Evolutionary conservation across 345 rosid genomes (phyloP), one percentile per base, ranked within the genome.

Genomic region (Lagerstroemia speciosa): DNA sequence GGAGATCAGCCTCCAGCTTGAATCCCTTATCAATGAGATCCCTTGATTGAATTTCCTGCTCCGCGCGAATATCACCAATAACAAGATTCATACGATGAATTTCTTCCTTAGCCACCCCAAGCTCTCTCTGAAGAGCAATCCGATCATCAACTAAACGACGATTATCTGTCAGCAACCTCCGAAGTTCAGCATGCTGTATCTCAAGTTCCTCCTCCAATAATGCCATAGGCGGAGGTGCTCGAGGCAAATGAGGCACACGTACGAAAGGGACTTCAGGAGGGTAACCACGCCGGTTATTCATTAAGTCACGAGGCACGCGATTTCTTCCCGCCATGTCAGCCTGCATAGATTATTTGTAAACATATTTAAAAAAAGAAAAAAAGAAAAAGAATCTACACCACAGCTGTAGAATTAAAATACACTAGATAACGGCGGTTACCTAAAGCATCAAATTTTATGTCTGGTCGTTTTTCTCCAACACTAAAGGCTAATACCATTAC

Each of bases 141-240:
- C 96, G 78, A 72, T 94, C 96, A 17, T 92, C 98, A 40, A 76
- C 82, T 74, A 94, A 68, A 72, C 89, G 82, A 45, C 80, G 93
- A 70, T 88, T 91, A 69, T 91, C 99, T 72, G 63, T 73, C 79
- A 91, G 81, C 52, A 94, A 86, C 84, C 93, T 79, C 65, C 85
- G 81, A 6, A 91, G 82, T 77, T 94, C 98, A 67, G 65, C 85
- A 53, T 88, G 92, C 69, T 87, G 99, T 46, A 84, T 76, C 67
- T 89, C 96, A 58, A 94, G 92, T 74, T 94, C 99, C 69, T 91
- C 97, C 74, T 91, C 88, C 83, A 91, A 72, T 67, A 91, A 70
- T 50, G 86, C 89, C 62, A 88, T 91, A 38, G 90, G 98, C 33
- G 88, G 93, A 63, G 83, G 86, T 16, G 79, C 85, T 50, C 83